Evolutionary conservation across 352 stramenopile genomes (phyloP).

Genomic region (Phytophthora sp.): DNA sequence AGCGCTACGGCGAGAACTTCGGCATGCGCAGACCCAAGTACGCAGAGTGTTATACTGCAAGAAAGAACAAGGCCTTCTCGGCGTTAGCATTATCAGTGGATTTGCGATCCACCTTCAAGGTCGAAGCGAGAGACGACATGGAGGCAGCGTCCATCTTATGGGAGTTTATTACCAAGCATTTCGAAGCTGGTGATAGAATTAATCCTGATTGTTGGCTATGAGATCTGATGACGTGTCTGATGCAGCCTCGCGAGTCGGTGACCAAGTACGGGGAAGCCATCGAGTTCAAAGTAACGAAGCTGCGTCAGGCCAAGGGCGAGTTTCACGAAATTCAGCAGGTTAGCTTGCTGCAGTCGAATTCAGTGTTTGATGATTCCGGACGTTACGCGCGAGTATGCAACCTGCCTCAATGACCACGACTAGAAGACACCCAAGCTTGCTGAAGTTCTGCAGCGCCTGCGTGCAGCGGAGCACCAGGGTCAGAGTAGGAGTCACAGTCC

Average conservation of each 20-base stretch:
- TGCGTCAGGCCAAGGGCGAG: constrained; percentile 3
- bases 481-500: no score
- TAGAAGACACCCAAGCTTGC: not conserved
- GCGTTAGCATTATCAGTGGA: not conserved
- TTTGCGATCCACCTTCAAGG: constrained; percentile 1
- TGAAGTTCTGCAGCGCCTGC: constrained; percentile 7
- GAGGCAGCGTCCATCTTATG: not conserved
- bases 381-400: not conserved
- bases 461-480: not conserved
- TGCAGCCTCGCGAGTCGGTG: not conserved
- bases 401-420: constrained; percentile 6
- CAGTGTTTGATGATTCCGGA: not conserved
- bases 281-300: not conserved
- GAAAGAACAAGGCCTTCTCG: constrained; percentile 1
- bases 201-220: constrained; percentile 5
- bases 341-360: constrained; percentile 9
- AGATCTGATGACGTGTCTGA: not conserved
- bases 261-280: not conserved
- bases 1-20: not conserved
- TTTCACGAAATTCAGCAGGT: constrained; percentile 4
- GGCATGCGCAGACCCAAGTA: constrained; percentile 4
- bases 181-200: not conserved
- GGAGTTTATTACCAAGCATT: not conserved
- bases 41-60: not conserved
- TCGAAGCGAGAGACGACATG: constrained; percentile 4